A percentile compares a stretch with the other conserved stretches of the same genome.
Evolutionary conservation across 441 rosid species (phyloP).

Genomic region (Pelargonium fulgidum): DNA sequence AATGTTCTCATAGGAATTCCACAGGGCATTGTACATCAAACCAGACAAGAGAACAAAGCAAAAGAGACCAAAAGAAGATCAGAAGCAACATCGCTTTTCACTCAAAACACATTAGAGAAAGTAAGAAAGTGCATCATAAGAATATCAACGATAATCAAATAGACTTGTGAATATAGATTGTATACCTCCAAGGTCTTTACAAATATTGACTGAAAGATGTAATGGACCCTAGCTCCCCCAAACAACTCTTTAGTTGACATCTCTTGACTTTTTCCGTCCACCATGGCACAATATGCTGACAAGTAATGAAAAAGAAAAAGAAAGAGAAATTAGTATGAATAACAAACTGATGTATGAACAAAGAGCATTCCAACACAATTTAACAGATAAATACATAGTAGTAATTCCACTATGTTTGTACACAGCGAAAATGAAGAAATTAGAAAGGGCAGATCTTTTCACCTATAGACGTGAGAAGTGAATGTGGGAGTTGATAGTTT

Average conservation of each 20-base stretch:
- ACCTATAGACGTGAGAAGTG: background rate
- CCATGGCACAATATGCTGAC: slow-evolving; percentile 72
- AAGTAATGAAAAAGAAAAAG: background rate
- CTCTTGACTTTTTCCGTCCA: slow-evolving; percentile 81
- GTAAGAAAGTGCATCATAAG: background rate
- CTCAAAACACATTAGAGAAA: background rate
- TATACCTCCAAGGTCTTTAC: slow-evolving; percentile 81
- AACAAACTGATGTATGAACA: background rate
- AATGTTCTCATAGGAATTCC: background rate
- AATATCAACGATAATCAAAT: background rate
- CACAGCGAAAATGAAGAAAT: background rate
- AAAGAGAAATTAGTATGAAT: background rate
- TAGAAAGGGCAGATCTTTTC: background rate
- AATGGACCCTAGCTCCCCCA: slow-evolving; percentile 87
- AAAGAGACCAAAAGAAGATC: background rate
- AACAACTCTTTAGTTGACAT: slow-evolving; percentile 85
- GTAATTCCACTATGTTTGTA: background rate
- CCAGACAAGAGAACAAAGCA: background rate
- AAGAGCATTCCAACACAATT: background rate
- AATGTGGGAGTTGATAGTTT: background rate
- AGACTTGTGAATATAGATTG: background rate
- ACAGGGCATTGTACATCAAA: slow-evolving; percentile 1
- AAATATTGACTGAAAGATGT: slow-evolving; percentile 75
- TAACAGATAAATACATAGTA: background rate
- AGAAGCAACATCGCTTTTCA: background rate